Evolutionary conservation across 2,329 filamentous ascomycete genomes (phyloP), one percentile per base, ranked within the genome.

Genomic region (Pyrenophora tritici-repentis): DNA sequence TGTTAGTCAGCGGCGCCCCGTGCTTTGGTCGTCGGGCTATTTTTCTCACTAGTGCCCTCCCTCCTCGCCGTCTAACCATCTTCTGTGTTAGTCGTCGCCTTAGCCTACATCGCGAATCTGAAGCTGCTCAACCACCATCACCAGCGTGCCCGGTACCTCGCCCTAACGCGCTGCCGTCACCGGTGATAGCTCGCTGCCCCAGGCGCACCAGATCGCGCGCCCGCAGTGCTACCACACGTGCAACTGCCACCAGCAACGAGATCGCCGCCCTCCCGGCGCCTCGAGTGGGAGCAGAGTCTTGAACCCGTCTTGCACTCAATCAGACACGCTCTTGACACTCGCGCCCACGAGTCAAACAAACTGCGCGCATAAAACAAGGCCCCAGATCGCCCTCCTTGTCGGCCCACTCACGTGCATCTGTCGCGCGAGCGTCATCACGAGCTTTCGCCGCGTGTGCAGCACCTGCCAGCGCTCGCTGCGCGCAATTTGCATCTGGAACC

Each of bases 61-160:
- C 66, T 62, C 65, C 61, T 51, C 56, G 53, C 57, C 60, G 63
- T 68, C 68, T 71, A 73, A 66, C 71, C 70, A 58, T 53, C 68
- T 71, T 66, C 47, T 66, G 48, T 37, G 35, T 32, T 51, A 51
- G 48, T 33, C 38, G 26, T 41, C 34, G 14, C 63, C 50, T 63
- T 72, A 72, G 68, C 52, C 66, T 65, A 57, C 69, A 58, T 72
- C 69, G 70, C 70, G 63, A 71, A 71, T 72, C 69, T 72, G 58
- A 63, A 54, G 62, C 32, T 50, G 53, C 47, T 62, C 58, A 63
- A 55, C 61, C 60, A 62, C 55, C 58, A 56, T 53, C 50, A 52
- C 53, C 47, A 51, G 44, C 51, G 43, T 50, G 54, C 54, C 50
- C 41, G 55, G 60, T 65, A 61, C 63, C 63, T 61, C 62, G 62